Percentiles rank a stretch among this genome's conserved stretches.
Evolutionary conservation across 2,329 filamentous ascomycete genomes (phyloP).

Genomic region (Colletotrichum sansevieriae): DNA sequence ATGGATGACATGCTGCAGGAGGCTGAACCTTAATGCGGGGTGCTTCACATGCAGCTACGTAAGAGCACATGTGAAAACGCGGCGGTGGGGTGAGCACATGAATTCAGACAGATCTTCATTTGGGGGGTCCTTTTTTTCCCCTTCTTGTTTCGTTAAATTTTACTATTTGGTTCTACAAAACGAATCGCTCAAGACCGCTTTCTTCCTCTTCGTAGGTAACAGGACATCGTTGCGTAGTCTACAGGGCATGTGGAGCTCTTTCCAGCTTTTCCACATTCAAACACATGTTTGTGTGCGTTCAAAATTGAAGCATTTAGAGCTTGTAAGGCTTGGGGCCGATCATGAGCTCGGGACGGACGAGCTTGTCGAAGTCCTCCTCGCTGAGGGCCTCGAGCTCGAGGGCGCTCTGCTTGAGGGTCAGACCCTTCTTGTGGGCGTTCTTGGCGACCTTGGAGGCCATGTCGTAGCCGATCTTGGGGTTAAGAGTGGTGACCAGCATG

Average conservation of each 20-base stretch:
- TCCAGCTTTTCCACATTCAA: conserved; percentile 4
- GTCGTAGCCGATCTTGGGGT: conserved; percentile 97
- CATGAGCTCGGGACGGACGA: conserved; percentile 96
- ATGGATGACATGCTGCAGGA: no score
- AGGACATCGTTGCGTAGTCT: conserved; percentile 40
- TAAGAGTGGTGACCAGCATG: conserved; percentile 98
- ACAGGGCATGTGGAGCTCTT: conserved; percentile 16
- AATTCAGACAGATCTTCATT: neutral
- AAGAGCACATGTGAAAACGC: conserved; percentile 23
- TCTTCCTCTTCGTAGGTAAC: conserved; percentile 37
- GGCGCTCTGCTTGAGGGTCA: conserved; percentile 92
- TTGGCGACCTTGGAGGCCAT: conserved; percentile 98
- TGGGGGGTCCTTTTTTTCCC: neutral
- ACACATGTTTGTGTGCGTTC: conserved; percentile 8
- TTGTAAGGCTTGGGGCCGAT: conserved; percentile 80
- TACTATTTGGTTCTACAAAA: conserved; percentile 25
- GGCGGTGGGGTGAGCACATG: neutral
- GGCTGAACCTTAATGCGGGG: conserved; percentile 19
- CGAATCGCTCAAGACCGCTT: conserved; percentile 36
- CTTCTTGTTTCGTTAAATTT: neutral
- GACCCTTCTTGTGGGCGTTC: conserved; percentile 98
- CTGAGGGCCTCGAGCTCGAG: conserved; percentile 93
- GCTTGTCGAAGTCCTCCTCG: conserved; percentile 88
- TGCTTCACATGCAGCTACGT: conserved; percentile 14
- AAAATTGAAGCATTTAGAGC: conserved; percentile 49